Base-by-base conservation (phyloP, 202 grass and related monocot species). In the Panicum virgatum region DNA sequence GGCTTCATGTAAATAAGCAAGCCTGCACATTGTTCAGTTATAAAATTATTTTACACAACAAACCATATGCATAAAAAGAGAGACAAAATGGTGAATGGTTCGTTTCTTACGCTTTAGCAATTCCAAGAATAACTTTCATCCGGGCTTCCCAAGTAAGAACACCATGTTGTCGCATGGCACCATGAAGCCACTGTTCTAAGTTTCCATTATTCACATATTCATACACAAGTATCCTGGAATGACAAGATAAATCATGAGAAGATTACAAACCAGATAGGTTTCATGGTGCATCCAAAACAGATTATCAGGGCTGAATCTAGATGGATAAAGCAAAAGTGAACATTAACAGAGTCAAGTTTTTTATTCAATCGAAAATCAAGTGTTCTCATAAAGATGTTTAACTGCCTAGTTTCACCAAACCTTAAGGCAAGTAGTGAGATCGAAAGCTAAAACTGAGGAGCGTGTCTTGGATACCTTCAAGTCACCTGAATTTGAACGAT, bases 141-240 rank as follows among this genome's bases (percentile, higher is more conserved):
- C 86, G 86, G 22, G 90, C 90, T 60, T 92, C 90, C 90, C 90
- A 92, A 38, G 90, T 89, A 80, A 92, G 86, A 79, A 92, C 86
- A 50, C 90, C 83, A 0, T 79, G 82, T 39, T 92, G 90, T 15
- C 90, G 90, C 90, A 89, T 86, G 67, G 90, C 90, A 23, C 86
- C 86, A 12, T 92, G 90, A 62, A 92, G 67, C 90, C 90, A 92
- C 79, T 92, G 90, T 58, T 92, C 90, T 70, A 92, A 80, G 79
- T 92, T 92, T 46, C 90, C 90, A 3, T 92, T 92, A 71, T 86
- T 92, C 79, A 89, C 90, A 18, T 89, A 92, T 54, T 92, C 86
- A 27, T 89, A 92, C 44, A 89, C 90, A 79, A 92, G 86, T 40
- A 92, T 92, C 86, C 90, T 92, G 42, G 9, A 86, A 73, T n/a